Evolutionary conservation across 768 basidiomycete species (phyloP), one percentile per base, ranked within the genome.

Genomic region (Leccinellum rugosiceps): DNA sequence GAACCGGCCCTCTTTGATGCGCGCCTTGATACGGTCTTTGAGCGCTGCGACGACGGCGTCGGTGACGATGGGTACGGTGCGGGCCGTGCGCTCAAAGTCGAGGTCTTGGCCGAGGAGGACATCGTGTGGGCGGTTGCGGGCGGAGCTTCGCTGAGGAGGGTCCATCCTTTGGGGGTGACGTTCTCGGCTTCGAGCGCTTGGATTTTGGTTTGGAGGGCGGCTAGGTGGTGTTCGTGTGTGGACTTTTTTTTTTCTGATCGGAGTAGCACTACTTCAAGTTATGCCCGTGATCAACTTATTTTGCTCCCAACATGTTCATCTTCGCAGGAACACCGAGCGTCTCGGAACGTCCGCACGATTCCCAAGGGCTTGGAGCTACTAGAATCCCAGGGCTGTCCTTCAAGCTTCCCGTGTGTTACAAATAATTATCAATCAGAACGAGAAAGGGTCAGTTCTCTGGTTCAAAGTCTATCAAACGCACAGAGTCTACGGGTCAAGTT

Each of bases 61-160:
- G 1, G 97, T 98, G 55, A 97, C 83, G 46, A 92, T 80, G 15
- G 96, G 97, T 1, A 88, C 87, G 19, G 86, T 80, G 73, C 94
- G 96, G 76, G 87, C 84, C 23, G 87, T 84, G 28, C 93, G 87
- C 58, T 98, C 97, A 62, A 94, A 98, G 56, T 98, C 96, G 30
- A 99, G 81, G 72, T 97, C 92, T 69, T 98, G 91, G 70, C 92
- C 92, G 13, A 99, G 80, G 19, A 98, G 78, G 9, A 91, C 90
- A 72, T 99, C 94, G 69, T 92, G 85, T 4, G 97, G 96, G 52
- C 97, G 82, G 44, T 86, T 74, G 41, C 87, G 83, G 6, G 93
- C 83, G 21, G 83, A 83, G 93, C 92, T 74, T 98, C 96, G 49
- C 97, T 95, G 78, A 91, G 83, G 28, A 97, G 79, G 6, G 87